A percentile compares a stretch with the other conserved stretches of the same genome.
phyloP scores from a whole-genome alignment of 73 alveolate species.

The Breviolum minutum region DNA sequence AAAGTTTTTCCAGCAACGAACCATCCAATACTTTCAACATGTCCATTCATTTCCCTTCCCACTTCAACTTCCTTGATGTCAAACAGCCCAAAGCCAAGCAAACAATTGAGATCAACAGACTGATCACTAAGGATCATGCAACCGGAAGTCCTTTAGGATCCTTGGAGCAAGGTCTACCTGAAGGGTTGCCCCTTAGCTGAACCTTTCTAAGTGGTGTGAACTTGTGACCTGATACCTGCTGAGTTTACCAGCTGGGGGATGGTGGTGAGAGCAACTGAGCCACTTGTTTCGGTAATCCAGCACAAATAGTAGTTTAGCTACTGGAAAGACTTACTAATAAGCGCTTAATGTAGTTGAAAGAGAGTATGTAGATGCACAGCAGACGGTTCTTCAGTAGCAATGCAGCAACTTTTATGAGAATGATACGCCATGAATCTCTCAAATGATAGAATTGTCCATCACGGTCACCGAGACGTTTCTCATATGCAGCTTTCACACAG shows the following conservation, averaged over 20 bases:
- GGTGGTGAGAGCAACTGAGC: neutral
- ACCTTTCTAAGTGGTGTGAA: neutral
- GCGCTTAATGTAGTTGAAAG: no score
- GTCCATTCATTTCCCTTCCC: neutral
- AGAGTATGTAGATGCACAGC: no score
- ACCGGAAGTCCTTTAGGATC: conserved; percentile 61
- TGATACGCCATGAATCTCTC: no score
- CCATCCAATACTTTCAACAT: neutral
- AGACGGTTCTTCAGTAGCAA: no score
- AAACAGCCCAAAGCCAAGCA: neutral
- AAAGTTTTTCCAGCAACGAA: neutral
- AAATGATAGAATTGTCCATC: no score
- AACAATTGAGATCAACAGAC: neutral
- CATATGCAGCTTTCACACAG: no score
- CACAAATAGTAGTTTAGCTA: neutral
- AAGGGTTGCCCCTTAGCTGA: conserved; percentile 32
- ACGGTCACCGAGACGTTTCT: no score
- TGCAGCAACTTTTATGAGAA: no score
- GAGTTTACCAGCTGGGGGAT: neutral
- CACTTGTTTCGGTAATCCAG: neutral
- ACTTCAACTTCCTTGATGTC: neutral
- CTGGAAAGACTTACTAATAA: no score
- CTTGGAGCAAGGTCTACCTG: conserved; percentile 89
- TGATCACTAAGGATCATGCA: conserved; percentile 28
- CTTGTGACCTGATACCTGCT: neutral